phyloP scores from a whole-genome alignment of 441 rosid species.

The Viola pubescens region DNA sequence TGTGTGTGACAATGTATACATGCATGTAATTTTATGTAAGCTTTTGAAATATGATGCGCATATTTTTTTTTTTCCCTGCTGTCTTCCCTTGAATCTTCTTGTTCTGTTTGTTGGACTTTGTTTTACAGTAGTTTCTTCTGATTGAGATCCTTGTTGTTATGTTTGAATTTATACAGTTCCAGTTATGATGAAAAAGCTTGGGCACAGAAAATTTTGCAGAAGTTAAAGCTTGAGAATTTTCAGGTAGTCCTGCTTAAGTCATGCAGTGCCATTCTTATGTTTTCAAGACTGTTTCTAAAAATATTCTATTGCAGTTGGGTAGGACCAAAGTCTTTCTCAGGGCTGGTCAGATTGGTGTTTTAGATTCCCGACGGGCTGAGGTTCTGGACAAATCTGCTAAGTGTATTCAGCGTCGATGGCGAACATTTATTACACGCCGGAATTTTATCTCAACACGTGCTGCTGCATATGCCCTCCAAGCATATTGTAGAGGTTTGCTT shows the following conservation, averaged over 20 bases:
- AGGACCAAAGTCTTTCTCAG: conserved; percentile 90
- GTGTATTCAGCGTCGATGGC: conserved; percentile 57
- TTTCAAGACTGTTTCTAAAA: neutral
- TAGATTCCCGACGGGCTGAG: conserved; percentile 80
- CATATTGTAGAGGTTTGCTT: conserved; percentile 76
- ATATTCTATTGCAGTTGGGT: conserved; percentile 58
- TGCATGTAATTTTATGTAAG: conserved; percentile 2
- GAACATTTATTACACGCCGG: conserved; percentile 51
- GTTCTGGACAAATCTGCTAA: conserved; percentile 82
- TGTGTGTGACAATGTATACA: neutral
- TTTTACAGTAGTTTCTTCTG: no score
- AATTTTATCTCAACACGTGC: conserved; percentile 43
- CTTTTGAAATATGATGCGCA: neutral
- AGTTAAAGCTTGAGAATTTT: conserved; percentile 72
- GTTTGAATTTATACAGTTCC: conserved; percentile 20
- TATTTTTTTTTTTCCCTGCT: neutral
- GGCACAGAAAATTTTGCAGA: conserved; percentile 65
- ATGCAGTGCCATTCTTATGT: neutral
- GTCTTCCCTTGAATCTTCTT: neutral
- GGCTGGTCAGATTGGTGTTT: conserved; percentile 94
- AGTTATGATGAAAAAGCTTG: conserved; percentile 77
- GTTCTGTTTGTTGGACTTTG: no score
- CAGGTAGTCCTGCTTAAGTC: conserved; percentile 48
- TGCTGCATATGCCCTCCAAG: conserved; percentile 70
- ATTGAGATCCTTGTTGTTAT: no score